Percentiles rank a stretch among this genome's conserved stretches.
Evolutionary conservation across 805 yeast species (phyloP).

Genomic region (Metschnikowia gruessii): DNA sequence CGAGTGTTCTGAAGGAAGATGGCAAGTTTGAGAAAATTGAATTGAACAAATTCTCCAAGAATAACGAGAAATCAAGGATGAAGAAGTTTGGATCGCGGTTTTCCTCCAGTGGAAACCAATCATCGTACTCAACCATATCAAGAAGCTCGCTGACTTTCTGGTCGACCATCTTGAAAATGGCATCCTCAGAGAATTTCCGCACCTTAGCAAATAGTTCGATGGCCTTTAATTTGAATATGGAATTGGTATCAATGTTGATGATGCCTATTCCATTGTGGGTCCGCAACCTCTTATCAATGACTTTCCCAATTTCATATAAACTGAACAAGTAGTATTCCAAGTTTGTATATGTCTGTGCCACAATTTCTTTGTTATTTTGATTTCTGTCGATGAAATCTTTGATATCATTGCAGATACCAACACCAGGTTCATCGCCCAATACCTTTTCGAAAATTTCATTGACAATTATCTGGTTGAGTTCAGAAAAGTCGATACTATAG

Average conservation of each 20-base stretch:
- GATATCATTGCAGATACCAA: constrained; percentile 57
- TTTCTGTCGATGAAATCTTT: constrained; percentile 60
- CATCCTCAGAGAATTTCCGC: constrained; percentile 70
- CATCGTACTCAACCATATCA: constrained; percentile 76
- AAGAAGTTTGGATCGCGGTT: constrained; percentile 67
- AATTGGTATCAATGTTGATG: constrained; percentile 40
- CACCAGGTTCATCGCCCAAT: constrained; percentile 45
- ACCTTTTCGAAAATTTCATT: constrained; percentile 63
- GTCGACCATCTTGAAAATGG: constrained; percentile 80
- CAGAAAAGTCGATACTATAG: constrained; percentile 60
- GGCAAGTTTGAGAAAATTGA: constrained; percentile 85
- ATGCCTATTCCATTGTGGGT: constrained; percentile 38
- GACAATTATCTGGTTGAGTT: constrained; percentile 54
- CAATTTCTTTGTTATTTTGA: constrained; percentile 80
- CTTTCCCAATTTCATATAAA: constrained; percentile 61
- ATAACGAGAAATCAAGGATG: constrained; percentile 80
- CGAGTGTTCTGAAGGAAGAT: constrained; percentile 65
- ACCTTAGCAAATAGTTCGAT: constrained; percentile 54
- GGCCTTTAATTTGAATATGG: constrained; percentile 44
- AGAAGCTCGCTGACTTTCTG: constrained; percentile 73
- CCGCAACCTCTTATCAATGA: constrained; percentile 37
- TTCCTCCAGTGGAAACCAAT: constrained; percentile 61
- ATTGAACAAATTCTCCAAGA: constrained; percentile 78
- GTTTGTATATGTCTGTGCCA: constrained; percentile 85
- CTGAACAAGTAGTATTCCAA: constrained; percentile 82